Base-by-base conservation (phyloP, 495 filamentous ascomycete genomes). In the Tuber melanosporum region DNA sequence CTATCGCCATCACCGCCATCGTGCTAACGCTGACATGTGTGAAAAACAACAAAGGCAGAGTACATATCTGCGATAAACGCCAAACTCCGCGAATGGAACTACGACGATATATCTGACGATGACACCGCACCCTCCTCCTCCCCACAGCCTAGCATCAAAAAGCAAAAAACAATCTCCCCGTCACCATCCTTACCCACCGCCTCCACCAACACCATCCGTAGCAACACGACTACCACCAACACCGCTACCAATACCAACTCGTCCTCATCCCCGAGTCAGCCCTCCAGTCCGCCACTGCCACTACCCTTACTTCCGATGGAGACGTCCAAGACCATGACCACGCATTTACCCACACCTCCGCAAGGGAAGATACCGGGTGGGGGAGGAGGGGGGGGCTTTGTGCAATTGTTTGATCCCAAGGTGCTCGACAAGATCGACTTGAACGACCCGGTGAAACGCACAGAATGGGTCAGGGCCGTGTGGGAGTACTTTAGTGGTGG, bases 81-180 rank as follows among this genome's bases (percentile, higher is more conserved):
- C 44, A 82, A 82, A 74, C 70, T 82, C 32, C 75, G 71, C 43
- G 80, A 82, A 73, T 82, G 80, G 80, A 82, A 82, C 42, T 82
- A 82, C 62, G 79, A 75, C 43, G 75, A 74, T n/a, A 77, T 78
- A 39, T 78, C 75, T n/a, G 80, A 81, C 49, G 79, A 81, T 26
- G 80, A 81, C 6, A 62, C 47, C 15, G 22, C 47, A 9, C 41
- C 43, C 41, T 42, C 47, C 39, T 36, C 46, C 26, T 41, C 43
- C 22, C 47, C 62, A 74, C 73, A 74, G 15, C 73, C 47, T 15
- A 32, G 9, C 26, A 32, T 36, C 32, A 66, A 66, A 66, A 66
- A 66, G 57, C 57, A 66, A 66, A 66, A 66, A 66, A 66, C 57
- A 7, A 66, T 66, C 57, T 66, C 57, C 57, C 57, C 57, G 57